Evolutionary conservation across 345 rosid species (phyloP), one percentile per base, ranked within the genome.

Genomic region (Passiflora organensis): DNA sequence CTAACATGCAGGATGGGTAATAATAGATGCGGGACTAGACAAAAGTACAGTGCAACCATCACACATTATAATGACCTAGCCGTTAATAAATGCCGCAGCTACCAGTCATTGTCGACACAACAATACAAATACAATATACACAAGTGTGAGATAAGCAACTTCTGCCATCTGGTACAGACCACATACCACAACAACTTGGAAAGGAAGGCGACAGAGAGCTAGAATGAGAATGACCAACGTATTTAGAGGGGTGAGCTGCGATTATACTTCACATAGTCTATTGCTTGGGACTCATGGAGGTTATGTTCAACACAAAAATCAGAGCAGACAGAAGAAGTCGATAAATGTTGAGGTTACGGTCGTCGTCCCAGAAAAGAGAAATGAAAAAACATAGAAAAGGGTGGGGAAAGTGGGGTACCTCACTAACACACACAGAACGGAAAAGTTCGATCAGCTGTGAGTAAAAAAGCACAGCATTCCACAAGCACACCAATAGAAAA

Each of bases 41-140:
- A n/a, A n/a, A 57, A 55, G 44, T 62, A 80, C 83, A 71, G 66
- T 78, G 64, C 63, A 75, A 71, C 82, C 60, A 79, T 87, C 81
- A 85, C 77, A 68, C n/a, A 62, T 59, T n/a, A 71, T 51, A 67
- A 79, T 72, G 83, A 75, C 87, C 74, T 75, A 74, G 55, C 50
- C 53, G 64, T 15, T 65, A 59, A 66, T 72, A 70, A 63, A 78
- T 73, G 78, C 79, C 52, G 43, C 71, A 80, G 73, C 70, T 76
- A 75, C 74, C 74, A 63, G n/a, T n/a, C n/a, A n/a, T n/a, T 69
- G 65, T 86, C 77, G 67, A 50, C 52, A 63, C 62, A 79, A 67
- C n/a, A n/a, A n/a, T n/a, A n/a, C 76, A 62, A 69, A 64, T 16
- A 43, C 57, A 48, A 63, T 51, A 15, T 22, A 44, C 43, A 43